A percentile compares a stretch with the other conserved stretches of the same genome.
Conservation (phyloP, 73 alveolate species). For the Uronychia setigera region DNA sequence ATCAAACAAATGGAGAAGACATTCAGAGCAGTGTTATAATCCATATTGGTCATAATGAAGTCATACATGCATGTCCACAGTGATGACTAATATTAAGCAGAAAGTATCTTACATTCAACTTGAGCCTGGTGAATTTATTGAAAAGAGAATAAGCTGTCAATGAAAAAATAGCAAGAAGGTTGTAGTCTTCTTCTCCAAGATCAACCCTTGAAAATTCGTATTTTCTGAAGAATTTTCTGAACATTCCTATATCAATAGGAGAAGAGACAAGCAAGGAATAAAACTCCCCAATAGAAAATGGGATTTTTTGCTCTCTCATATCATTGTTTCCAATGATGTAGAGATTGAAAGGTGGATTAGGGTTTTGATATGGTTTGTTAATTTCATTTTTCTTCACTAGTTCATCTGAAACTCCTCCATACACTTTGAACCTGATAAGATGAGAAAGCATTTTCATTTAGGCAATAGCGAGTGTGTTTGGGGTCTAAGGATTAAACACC, state of each 20-base stretch:
- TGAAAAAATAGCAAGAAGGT: conserved; percentile 24
- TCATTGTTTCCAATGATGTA: conserved; percentile 51
- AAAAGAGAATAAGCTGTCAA: conserved; percentile 48
- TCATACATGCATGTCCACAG: conserved; percentile 53
- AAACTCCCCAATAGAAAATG: conserved; percentile 57
- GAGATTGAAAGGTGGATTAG: conserved; percentile 41
- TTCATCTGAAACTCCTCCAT: conserved; percentile 67
- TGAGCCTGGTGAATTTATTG: conserved; percentile 49
- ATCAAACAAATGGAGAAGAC: conserved; percentile 14
- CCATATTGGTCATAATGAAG: conserved; percentile 35
- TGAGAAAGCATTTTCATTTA: conserved; percentile 43
- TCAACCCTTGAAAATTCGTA: conserved; percentile 34
- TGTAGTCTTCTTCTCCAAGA: conserved; percentile 32
- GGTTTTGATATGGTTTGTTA: conserved; percentile 57
- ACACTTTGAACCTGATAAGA: conserved; percentile 51
- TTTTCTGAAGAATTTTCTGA: conserved; percentile 52
- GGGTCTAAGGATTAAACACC: conserved; percentile 43
- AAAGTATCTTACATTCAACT: no score
- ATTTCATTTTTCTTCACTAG: conserved; percentile 18
- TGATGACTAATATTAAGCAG: no score
- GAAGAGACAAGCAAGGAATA: conserved; percentile 24
- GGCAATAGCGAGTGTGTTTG: conserved; percentile 58
- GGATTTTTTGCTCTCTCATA: conserved; percentile 61
- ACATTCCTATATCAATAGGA: conserved; percentile 47
- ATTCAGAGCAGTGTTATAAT: conserved; percentile 42